Percentiles rank a stretch among this genome's conserved stretches.
These are phyloP conservation scores for Suillus cothurnatus DNA, from an alignment of 768 basidiomycete species.

Conservation along the genomic window DNA sequence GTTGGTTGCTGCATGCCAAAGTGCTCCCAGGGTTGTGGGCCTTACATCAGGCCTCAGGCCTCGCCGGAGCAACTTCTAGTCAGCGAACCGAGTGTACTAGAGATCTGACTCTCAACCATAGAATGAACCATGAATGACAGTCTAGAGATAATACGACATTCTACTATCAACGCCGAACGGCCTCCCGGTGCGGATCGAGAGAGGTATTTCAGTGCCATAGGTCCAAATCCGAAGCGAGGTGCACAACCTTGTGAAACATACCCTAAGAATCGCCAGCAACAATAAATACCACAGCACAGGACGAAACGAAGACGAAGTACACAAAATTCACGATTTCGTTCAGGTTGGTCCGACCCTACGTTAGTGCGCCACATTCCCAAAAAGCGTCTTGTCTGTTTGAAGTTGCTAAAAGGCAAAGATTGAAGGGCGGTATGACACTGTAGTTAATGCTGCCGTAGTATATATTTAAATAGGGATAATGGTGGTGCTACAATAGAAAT, in stretches of 20 bases:
- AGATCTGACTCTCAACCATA: neutral
- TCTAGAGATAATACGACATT: neutral
- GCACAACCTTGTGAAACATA: neutral
- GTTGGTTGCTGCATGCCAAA: conserved; percentile 81
- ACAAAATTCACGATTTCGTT: neutral
- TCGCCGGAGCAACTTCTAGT: neutral
- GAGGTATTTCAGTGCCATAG: neutral
- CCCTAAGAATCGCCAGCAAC: neutral
- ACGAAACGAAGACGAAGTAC: neutral
- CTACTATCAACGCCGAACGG: neutral
- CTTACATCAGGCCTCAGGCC: conserved; percentile 98
- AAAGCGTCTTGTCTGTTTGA: neutral
- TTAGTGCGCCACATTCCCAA: neutral
- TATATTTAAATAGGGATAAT: neutral
- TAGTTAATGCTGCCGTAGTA: neutral
- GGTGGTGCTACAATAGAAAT: neutral
- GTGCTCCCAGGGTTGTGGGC: conserved; percentile 95
- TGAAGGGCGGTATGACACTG: neutral
- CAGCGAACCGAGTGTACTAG: neutral
- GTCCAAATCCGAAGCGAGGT: neutral
- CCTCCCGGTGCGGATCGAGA: neutral
- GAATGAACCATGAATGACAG: neutral
- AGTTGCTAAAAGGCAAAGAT: neutral
- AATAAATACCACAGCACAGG: neutral
- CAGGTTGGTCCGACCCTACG: neutral